Base-by-base conservation (phyloP, 345 rosid genomes). In the Isatis tinctoria region DNA sequence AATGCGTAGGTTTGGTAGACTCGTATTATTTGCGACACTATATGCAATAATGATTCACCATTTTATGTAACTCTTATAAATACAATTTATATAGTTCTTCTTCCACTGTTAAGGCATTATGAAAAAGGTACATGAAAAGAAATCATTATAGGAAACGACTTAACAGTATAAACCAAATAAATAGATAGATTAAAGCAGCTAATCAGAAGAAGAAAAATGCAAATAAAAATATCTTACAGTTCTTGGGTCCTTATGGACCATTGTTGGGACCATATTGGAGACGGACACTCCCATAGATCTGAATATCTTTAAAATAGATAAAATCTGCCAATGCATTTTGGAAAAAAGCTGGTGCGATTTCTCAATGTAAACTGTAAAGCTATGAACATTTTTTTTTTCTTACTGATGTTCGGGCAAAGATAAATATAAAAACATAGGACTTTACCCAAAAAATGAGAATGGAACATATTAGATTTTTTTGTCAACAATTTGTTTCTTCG, bases 221-320 rank as follows among this genome's bases (percentile, higher is more conserved):
- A 18, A 13, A 69, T 20, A 20, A 35, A 54, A 47, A 48, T 49
- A 60, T 58, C 10, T 16, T 16, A 26, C 51, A 61, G 16, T 27
- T 37, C 53, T 11, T 45, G 27, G 47, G 37, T 45, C 14, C 12
- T 28, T 28, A 30, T 41, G 73, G 16, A 40, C 45, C 74, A 69
- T 2, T 24, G 5, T 60, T 27, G 52, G 62, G 69, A 40, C 70
- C 63, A 63, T 72, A n/a, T 4, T 16, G 16, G 40, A 39, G 39
- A 71, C 68, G 60, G 68, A 28, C 52, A 6, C 60, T 26, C 28
- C 49, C 39, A 60, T 41, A 64, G 45, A 73, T 73, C 64, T 53
- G 47, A 41, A 28, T 51, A 62, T 62, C 43, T 52, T 14, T 14
- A 10, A 16, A 16, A 61, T 8, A 37, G 1, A 22, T 22, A 1